phyloP scores from a whole-genome alignment of 345 rosid genomes.

The Erodium maritimum region DNA sequence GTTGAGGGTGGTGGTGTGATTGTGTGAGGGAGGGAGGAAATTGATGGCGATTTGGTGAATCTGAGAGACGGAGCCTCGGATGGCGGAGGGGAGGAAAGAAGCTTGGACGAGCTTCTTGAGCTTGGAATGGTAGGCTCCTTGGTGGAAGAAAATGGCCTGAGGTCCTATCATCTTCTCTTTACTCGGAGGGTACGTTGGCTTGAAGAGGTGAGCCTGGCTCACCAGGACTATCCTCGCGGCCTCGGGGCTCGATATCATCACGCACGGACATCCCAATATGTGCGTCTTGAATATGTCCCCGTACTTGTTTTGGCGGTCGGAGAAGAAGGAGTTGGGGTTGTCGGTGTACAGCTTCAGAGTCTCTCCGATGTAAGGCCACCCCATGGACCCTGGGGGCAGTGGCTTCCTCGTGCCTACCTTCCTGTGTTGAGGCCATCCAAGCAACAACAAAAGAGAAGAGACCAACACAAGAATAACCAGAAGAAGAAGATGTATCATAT shows the following conservation, averaged over 20 bases:
- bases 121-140: conserved; percentile 65
- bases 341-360: conserved; percentile 77
- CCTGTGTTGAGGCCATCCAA: conserved; percentile 24
- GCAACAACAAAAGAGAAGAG: conserved; percentile 5
- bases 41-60: conserved; percentile 54
- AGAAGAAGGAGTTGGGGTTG: conserved; percentile 74
- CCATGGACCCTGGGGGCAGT: conserved; percentile 90
- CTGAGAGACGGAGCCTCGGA: conserved; percentile 50
- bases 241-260: conserved; percentile 87
- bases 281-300: conserved; percentile 87
- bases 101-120: conserved; percentile 65
- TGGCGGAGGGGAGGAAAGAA: conserved; percentile 58
- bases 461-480: background rate
- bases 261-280: conserved; percentile 92
- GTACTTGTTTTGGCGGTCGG: conserved; percentile 64
- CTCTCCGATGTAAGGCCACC: conserved; percentile 93
- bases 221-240: conserved; percentile 66
- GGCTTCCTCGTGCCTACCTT: conserved; percentile 20
- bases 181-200: conserved; percentile 85
- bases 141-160: conserved; percentile 75
- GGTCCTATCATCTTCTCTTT: conserved; percentile 88
- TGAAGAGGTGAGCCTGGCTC: conserved; percentile 57
- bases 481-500: too few species aligned
- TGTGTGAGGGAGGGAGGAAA: conserved; percentile 55
- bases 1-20: conserved; percentile 35